phyloP scores from a whole-genome alignment of 2,329 filamentous ascomycete genomes.

The Fusarium euwallaceae region DNA sequence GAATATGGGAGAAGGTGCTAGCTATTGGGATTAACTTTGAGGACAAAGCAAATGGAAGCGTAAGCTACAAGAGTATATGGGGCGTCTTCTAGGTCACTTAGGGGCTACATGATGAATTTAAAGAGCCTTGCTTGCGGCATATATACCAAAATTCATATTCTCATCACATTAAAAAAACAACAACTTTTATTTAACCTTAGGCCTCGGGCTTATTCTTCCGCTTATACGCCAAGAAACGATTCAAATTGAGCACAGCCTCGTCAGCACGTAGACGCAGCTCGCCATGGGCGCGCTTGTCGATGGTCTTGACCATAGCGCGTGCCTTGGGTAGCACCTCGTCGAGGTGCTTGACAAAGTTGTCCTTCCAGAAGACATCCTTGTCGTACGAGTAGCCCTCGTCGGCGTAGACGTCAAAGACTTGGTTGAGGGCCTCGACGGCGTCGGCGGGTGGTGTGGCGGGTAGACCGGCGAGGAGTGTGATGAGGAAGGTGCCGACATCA shows the following conservation, averaged over 20 bases:
- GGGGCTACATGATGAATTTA: neutral
- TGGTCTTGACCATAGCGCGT: constrained; percentile 68
- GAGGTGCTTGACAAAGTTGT: constrained; percentile 70
- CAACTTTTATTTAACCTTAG: constrained; percentile 35
- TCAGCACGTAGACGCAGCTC: constrained; percentile 72
- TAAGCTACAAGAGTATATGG: neutral
- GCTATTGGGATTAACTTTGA: constrained; percentile 2
- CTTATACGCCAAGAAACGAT: constrained; percentile 75
- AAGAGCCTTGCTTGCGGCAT: neutral
- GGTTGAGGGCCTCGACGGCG: constrained; percentile 73
- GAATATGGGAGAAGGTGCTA: constrained; percentile 7
- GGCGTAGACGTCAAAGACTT: constrained; percentile 76
- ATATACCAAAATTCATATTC: constrained; percentile 6
- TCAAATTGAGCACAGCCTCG: constrained; percentile 71
- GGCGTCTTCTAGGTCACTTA: neutral
- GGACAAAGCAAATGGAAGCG: neutral
- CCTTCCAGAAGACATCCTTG: constrained; percentile 73
- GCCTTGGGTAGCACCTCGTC: constrained; percentile 67
- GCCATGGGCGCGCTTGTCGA: constrained; percentile 69
- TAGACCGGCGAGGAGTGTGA: constrained; percentile 65
- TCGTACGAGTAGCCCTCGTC: constrained; percentile 72
- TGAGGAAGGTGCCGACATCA: constrained; percentile 73
- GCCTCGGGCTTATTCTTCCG: constrained; percentile 64
- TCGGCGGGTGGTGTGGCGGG: constrained; percentile 69
- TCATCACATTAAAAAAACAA: constrained; percentile 6